phyloP scores from a whole-genome alignment of 2,329 filamentous ascomycete genomes.

The Triangularia verruculosa region DNA sequence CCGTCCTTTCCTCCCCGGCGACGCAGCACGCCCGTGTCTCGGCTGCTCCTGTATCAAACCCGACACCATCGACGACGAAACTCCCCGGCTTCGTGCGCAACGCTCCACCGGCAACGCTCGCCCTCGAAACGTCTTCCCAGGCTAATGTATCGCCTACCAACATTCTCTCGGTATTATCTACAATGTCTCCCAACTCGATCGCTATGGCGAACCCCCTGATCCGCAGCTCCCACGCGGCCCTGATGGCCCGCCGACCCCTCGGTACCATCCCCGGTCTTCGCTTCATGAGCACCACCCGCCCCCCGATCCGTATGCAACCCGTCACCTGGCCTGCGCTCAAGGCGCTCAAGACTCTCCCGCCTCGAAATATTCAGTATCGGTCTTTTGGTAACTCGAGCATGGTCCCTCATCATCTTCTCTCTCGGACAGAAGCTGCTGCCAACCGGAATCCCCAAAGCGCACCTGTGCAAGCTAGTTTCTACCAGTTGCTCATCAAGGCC shows the following conservation, averaged over 20 bases:
- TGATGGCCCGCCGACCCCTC: slow-evolving; percentile 26
- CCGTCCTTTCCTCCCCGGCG: slow-evolving; percentile 37
- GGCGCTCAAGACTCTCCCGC: slow-evolving; percentile 11
- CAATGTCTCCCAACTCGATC: slow-evolving; percentile 23
- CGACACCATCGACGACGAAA: slow-evolving; percentile 3
- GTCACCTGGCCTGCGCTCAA: slow-evolving; percentile 12
- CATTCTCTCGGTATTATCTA: slow-evolving; percentile 25
- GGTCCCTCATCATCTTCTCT: slow-evolving; percentile 65
- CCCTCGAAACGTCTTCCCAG: slow-evolving; percentile 28
- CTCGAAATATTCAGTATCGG: slow-evolving; percentile 19
- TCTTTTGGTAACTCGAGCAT: slow-evolving; percentile 36
- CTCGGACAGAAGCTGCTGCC: slow-evolving; percentile 83
- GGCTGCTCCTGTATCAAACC: neutral
- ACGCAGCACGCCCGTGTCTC: slow-evolving; percentile 20
- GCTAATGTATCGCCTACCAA: slow-evolving; percentile 27
- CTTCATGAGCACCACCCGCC: slow-evolving; percentile 27
- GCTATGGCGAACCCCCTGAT: slow-evolving; percentile 29
- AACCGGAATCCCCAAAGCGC: slow-evolving; percentile 89
- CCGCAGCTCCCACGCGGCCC: slow-evolving; percentile 25
- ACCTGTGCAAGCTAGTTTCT: slow-evolving; percentile 88
- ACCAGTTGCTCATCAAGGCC: slow-evolving; percentile 82
- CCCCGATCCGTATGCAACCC: slow-evolving; percentile 21
- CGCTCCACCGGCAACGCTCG: slow-evolving; percentile 25
- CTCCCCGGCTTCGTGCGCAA: slow-evolving; percentile 38
- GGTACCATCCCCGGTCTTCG: slow-evolving; percentile 25